phyloP scores from a whole-genome alignment of 2,329 filamentous ascomycete species.

The Dactylellina cionopaga region DNA sequence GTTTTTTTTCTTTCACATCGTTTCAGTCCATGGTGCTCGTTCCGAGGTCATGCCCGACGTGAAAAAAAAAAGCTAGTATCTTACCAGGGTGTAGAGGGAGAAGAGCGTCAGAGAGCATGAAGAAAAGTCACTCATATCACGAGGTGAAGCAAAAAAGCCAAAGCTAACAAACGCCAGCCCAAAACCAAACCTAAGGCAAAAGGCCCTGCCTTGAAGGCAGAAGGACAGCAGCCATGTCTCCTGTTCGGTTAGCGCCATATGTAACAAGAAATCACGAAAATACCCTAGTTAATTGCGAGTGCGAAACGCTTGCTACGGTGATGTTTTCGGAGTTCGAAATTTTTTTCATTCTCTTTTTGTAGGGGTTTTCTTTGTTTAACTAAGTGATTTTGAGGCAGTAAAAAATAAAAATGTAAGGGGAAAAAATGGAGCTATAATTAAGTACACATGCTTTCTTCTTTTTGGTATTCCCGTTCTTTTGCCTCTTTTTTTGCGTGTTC shows the following conservation, averaged over 20 bases:
- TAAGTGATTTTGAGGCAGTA: conserved; percentile 51
- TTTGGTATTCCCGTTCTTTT: conserved; percentile 27
- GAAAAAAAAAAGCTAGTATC: conserved; percentile 29
- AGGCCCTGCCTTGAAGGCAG: background rate
- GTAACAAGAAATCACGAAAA: conserved; percentile 35
- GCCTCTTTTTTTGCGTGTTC: conserved; percentile 23
- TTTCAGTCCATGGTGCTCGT: conserved; percentile 31
- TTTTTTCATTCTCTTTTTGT: conserved; percentile 53
- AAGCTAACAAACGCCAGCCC: conserved; percentile 28
- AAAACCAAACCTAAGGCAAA: background rate
- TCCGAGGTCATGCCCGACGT: conserved; percentile 32
- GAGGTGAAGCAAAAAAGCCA: conserved; percentile 23
- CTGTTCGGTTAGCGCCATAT: conserved; percentile 22
- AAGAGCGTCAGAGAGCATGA: too few species aligned
- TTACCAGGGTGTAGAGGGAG: conserved; percentile 19
- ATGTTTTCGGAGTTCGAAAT: conserved; percentile 48
- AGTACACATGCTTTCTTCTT: conserved; percentile 49
- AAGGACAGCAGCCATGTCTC: background rate
- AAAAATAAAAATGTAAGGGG: too few species aligned
- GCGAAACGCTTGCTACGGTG: conserved; percentile 26
- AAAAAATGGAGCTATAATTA: conserved; percentile 49
- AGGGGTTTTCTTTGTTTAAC: conserved; percentile 30
- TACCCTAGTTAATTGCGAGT: conserved; percentile 35
- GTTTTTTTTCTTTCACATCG: conserved; percentile 6
- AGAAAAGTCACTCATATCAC: conserved; percentile 50